Base-by-base conservation (phyloP, 1,139 yeast genomes). In the Zygosaccharomyces pseudobailii region DNA sequence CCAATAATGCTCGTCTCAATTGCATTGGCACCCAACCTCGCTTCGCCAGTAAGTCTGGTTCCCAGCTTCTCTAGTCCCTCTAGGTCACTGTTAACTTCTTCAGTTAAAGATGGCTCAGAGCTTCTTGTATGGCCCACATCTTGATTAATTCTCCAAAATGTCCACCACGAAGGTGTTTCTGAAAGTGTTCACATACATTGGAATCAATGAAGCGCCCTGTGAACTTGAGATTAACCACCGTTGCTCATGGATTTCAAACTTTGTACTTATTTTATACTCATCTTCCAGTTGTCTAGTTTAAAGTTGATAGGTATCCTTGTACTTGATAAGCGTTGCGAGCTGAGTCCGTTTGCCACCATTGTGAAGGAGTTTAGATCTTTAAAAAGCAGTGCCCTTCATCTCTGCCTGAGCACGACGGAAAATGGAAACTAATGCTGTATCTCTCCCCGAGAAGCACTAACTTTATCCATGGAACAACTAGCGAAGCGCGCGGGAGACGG, bases 161-260 rank as follows among this genome's bases (percentile, higher is more conserved):
- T 51, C 51, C n/a, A 49, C 46, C 23, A 41, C 43, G 40, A 45
- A 45, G 5, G 54, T 46, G 36, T 49, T 49, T 32, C 51, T 46
- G 27, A 40, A 49, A 13, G 46, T 34, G 17, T 47, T 46, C 17
- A 40, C 39, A 37, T 43, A 41, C 50, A 44, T 4, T 33, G 31
- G 13, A 10, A 28, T 6, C 13, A 28, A 6, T 28, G 13, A 10
- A 6, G 7, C 5, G 31, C 31, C 13, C 10, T 28, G 31, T 7
- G 31, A 7, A 28, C n/a, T 28, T 28, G 31, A 28, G 31, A 7
- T 28, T 28, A 4, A 6, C n/a, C 31, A 8, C 13, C 31, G 13
- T 28, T 28, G 31, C 10, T 10, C 7, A 10, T 28, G 31, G 13
- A 28, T 10, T 28, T 28, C n/a, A 28, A 28, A 28, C 7, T 28